Percentiles rank a stretch among this genome's conserved stretches.
phyloP scores from a whole-genome alignment of 2,329 filamentous ascomycete genomes.

The Amesomyces nigricolor region DNA sequence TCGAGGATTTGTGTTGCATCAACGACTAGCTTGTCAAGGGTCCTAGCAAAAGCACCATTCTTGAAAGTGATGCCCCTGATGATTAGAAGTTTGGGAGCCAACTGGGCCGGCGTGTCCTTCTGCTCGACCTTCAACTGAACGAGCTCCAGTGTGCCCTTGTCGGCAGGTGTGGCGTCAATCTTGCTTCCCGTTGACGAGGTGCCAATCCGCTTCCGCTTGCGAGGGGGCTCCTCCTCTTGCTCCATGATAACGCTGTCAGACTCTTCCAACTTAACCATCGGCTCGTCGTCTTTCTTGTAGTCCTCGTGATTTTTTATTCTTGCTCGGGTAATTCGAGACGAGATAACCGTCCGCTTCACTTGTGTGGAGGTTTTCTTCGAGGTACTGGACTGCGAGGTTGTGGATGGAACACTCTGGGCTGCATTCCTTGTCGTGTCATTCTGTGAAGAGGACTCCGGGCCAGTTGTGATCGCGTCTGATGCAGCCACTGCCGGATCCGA shows the following conservation, averaged over 20 bases:
- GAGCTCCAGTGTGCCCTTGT: not conserved
- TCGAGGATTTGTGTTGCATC: conserved; percentile 19
- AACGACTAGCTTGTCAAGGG: conserved; percentile 10
- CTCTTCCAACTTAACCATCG: conserved; percentile 3
- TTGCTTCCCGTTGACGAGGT: not conserved
- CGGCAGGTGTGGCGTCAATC: not conserved
- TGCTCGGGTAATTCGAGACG: conserved; percentile 5
- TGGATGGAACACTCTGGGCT: not conserved
- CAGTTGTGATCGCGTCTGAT: not conserved
- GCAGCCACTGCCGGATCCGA: not conserved
- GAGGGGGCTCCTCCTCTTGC: not conserved
- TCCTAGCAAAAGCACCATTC: conserved; percentile 1
- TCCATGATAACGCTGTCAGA: not conserved
- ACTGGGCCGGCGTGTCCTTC: not conserved
- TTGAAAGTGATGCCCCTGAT: conserved; percentile 13
- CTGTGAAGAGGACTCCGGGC: too few species aligned
- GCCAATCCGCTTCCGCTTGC: conserved; percentile 2
- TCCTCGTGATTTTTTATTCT: not conserved
- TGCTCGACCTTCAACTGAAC: conserved; percentile 1
- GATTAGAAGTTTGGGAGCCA: conserved; percentile 11
- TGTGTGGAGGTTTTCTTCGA: not conserved
- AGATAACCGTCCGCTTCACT: conserved; percentile 1
- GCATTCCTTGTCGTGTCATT: too few species aligned
- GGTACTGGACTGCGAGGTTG: not conserved
- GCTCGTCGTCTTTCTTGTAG: not conserved